Base-by-base conservation (phyloP, 345 rosid genomes). In the Durio zibethinus region DNA sequence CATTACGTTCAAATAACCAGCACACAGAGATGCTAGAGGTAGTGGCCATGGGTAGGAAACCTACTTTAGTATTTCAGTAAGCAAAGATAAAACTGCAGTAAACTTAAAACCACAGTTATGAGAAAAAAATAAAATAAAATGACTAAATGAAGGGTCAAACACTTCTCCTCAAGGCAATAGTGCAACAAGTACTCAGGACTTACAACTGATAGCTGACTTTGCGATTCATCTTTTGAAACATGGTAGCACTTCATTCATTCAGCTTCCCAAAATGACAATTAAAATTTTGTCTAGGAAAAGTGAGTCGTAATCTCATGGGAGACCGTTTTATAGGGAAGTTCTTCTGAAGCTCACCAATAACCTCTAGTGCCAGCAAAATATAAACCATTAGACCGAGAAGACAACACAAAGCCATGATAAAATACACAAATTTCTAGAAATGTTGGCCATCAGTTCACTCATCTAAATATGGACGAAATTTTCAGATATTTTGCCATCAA, bases 331-430 rank as follows among this genome's bases (percentile, higher is more conserved):
- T 86, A 2, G 99, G 99, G 79, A 85, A 96, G n/a, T 92, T 94
- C 84, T 93, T 92, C 81, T 96, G 94, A 80, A 96, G 92, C 88
- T 96, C 94, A 53, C 94, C 94, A 62, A 96, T 96, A 67, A 96
- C 92, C 74, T 93, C 99, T 52, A 96, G 86, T 2, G 99, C 97
- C 98, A 93, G 78, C 33, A 64, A 43, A 33, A 63, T 31, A 47
- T n/a, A 31, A 43, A 50, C 14, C 72, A 61, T 47, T 61, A 71
- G 21, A 50, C 53, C 3, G 52, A 7, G 31, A 59, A 74, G 27
- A 47, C 31, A 56, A 14, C 42, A 48, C 10, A 48, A 45, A 48
- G 31, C 5, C 16, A 33, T 1, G 16, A 47, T 8, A 48, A 20
- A 4, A 75, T 29, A 16, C 29, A 11, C 9, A 14, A 20, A 31